Conservation (phyloP, 768 basidiomycete species). For the Boletus edulis region DNA sequence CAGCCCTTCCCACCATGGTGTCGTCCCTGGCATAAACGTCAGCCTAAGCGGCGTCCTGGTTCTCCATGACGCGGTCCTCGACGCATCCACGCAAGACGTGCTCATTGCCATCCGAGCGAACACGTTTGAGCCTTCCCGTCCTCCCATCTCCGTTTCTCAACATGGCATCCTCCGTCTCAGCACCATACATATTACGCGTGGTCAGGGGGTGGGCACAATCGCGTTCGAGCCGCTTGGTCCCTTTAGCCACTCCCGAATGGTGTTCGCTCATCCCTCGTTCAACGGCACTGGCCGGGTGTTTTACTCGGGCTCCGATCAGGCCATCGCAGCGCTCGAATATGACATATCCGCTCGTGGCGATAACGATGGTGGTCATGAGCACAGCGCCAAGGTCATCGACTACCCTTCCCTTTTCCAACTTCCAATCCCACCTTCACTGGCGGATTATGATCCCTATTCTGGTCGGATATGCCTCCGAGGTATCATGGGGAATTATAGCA, state of each 20-base stretch:
- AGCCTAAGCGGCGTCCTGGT: too few species aligned
- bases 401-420: conserved; percentile 3
- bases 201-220: conserved; percentile 5
- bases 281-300: conserved; percentile 17
- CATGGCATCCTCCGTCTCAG: conserved; percentile 5
- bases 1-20: neutral
- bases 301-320: neutral
- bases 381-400: neutral
- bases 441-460: conserved; percentile 22
- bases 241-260: neutral
- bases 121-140: conserved; percentile 13
- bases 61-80: too few species aligned
- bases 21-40: too few species aligned
- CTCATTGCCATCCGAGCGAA: too few species aligned
- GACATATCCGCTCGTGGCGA: neutral
- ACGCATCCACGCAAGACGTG: too few species aligned
- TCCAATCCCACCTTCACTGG: neutral
- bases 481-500: neutral
- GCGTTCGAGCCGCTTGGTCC: neutral
- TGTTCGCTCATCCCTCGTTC: conserved; percentile 6
- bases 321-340: conserved; percentile 15
- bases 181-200: neutral
- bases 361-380: neutral
- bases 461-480: conserved; percentile 14
- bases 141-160: neutral